Conservation (phyloP, 1,284 basidiomycete genomes). For the Neotropicomus parvogracilis region DNA sequence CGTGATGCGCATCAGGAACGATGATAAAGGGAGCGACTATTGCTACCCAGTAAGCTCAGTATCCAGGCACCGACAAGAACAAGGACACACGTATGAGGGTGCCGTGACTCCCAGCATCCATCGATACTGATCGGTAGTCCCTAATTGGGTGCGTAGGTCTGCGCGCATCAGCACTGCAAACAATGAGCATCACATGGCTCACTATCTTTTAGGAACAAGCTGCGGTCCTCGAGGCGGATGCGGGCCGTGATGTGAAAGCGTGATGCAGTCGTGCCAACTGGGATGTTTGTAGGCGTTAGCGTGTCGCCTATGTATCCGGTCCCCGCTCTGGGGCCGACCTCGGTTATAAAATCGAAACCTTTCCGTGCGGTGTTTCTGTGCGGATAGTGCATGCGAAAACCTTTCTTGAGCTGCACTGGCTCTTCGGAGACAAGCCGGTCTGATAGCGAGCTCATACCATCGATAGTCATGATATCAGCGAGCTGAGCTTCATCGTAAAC, state of each 20-base stretch:
- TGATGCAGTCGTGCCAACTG: conserved; percentile 35
- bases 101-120: conserved; percentile 70
- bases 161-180: conserved; percentile 3
- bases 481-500: conserved; percentile 47
- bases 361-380: conserved; percentile 45
- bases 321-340: background rate
- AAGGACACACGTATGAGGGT: conserved; percentile 61
- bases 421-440: conserved; percentile 1
- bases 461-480: conserved; percentile 32
- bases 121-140: conserved; percentile 49
- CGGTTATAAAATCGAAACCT: conserved; percentile 32
- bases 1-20: conserved; percentile 46
- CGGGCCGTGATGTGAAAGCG: conserved; percentile 68
- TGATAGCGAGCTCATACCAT: conserved; percentile 2
- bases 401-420: conserved; percentile 28
- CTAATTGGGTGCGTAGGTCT: conserved; percentile 44
- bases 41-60: background rate
- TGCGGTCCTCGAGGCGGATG: conserved; percentile 59
- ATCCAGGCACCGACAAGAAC: background rate
- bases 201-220: conserved; percentile 60
- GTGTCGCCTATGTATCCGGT: background rate
- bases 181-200: conserved; percentile 10
- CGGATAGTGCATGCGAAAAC: conserved; percentile 38
- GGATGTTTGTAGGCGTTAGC: conserved; percentile 10
- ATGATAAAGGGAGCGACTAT: conserved; percentile 37